Evolutionary conservation across 2,329 filamentous ascomycete species (phyloP), one percentile per base, ranked within the genome.

Genomic region (Paraconiothyrium sp.): DNA sequence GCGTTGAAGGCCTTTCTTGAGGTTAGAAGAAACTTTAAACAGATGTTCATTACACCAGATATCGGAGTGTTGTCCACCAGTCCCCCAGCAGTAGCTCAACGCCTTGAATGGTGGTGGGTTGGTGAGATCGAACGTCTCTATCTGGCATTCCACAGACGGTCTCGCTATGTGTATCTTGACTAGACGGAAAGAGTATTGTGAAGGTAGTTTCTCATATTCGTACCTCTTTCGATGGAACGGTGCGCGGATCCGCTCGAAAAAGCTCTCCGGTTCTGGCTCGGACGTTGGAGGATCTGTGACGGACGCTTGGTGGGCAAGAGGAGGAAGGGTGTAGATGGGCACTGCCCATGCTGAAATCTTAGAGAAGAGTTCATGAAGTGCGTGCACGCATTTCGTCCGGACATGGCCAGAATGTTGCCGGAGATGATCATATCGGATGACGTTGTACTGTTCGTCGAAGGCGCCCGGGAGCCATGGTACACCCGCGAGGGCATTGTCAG

Each of bases 71-170:
- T 60, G 58, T 22, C 58, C 58, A 27, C n/a, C 14, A 11, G 56
- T 60, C 30, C 50, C 58, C 58, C 58, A 60, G 34, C 41, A 55
- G 32, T 60, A 60, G 24, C 58, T 60, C 34, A 60, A 20, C 39
- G 50, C 58, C 9, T 60, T 51, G 34, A 60, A 60, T 2, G n/a
- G 58, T 22, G 58, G 58, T 44, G 58, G 58, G 43, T 50, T 24
- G 22, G 13, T 41, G 13, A 60, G 44, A 24, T 50, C 27, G 43
- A 60, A 60, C 16, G 51, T 60, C 22, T 37, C 30, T 6, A 58
- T 61, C 14, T 48, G 32, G 41, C 54, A 61, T n/a, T 34, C 16
- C 27, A 61, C 54, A 20, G 57, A 52, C 9, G 59, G 47, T 14
- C 48, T 48, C 4, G 47, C 44, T 11, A 46, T 47, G 16, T 48